These are phyloP conservation scores for Decorospora gaudefroyi DNA, from an alignment of 2,329 filamentous ascomycete genomes.

Conservation along the genomic window DNA sequence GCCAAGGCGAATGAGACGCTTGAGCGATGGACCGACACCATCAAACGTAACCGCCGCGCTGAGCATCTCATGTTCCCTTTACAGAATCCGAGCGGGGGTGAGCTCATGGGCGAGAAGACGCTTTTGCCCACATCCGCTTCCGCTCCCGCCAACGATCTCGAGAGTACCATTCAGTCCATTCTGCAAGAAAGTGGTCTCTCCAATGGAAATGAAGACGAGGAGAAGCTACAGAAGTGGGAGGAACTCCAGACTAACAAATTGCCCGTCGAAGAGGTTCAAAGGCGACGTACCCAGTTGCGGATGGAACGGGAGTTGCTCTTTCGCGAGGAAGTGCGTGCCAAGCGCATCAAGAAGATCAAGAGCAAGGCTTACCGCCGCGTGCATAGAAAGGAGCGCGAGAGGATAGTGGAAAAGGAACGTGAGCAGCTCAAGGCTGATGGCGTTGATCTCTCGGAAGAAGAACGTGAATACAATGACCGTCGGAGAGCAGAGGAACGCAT, in stretches of 20 bases:
- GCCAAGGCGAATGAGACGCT: slow-evolving; percentile 91
- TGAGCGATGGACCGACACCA: slow-evolving; percentile 89
- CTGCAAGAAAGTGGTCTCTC: slow-evolving; percentile 84
- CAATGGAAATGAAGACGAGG: slow-evolving; percentile 63
- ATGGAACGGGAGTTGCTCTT: slow-evolving; percentile 83
- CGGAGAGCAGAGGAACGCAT: slow-evolving; percentile 82
- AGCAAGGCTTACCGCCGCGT: slow-evolving; percentile 92
- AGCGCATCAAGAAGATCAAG: slow-evolving; percentile 98
- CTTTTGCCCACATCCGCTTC: slow-evolving; percentile 63
- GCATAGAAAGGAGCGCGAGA: slow-evolving; percentile 77
- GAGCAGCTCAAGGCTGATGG: slow-evolving; percentile 63
- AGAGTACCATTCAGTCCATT: slow-evolving; percentile 83
- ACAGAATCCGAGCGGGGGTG: slow-evolving; percentile 68
- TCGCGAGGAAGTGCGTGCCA: slow-evolving; percentile 83
- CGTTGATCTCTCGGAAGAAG: slow-evolving; percentile 65
- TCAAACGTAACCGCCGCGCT: slow-evolving; percentile 89
- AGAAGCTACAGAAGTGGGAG: slow-evolving; percentile 69
- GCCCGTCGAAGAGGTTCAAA: slow-evolving; percentile 72
- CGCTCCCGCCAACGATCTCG: slow-evolving; percentile 76
- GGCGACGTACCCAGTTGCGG: slow-evolving; percentile 73
- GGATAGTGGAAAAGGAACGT: slow-evolving; percentile 60
- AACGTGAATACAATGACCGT: slow-evolving; percentile 69
- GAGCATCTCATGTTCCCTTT: slow-evolving; percentile 91
- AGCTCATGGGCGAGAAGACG: slow-evolving; percentile 64
- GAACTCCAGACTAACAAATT: slow-evolving; percentile 72